These are phyloP conservation scores for Rubroboletus pulcherrimus DNA, from an alignment of 768 basidiomycete species.

Conservation along the genomic window DNA sequence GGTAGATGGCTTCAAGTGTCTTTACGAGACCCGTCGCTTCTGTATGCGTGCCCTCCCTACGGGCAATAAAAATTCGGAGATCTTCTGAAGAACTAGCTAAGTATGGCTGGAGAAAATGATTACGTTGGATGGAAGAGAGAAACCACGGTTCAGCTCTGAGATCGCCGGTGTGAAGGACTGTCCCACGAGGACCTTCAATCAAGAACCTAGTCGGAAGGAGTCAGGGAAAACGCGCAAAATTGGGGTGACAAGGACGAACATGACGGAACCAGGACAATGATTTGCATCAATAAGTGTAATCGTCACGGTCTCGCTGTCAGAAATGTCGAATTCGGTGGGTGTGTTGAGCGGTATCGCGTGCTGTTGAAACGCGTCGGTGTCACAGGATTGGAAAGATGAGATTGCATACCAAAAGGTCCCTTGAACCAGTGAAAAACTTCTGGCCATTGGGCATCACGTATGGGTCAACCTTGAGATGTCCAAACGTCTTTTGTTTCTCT, in stretches of 20 bases:
- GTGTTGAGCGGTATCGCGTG: conserved; percentile 55
- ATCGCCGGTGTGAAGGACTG: conserved; percentile 91
- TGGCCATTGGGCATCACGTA: conserved; percentile 44
- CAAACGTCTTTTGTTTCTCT: conserved; percentile 48
- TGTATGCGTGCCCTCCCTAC: conserved; percentile 18
- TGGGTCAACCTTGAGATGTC: conserved; percentile 62
- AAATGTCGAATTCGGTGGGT: conserved; percentile 60
- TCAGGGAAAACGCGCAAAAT: not conserved
- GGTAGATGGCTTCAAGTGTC: conserved; percentile 71
- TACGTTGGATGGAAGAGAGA: conserved; percentile 60
- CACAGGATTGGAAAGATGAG: not conserved
- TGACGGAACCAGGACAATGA: conserved; percentile 92
- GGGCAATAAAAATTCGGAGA: conserved; percentile 24
- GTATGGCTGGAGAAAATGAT: conserved; percentile 72
- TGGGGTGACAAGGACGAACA: conserved; percentile 46
- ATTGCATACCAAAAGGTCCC: conserved; percentile 47
- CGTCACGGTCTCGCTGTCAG: conserved; percentile 52
- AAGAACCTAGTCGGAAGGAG: conserved; percentile 61
- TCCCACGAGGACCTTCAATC: conserved; percentile 63
- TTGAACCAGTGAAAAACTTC: conserved; percentile 46
- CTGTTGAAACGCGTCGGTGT: conserved; percentile 32
- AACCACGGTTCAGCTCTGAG: conserved; percentile 85
- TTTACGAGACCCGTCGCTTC: conserved; percentile 34
- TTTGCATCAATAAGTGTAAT: conserved; percentile 88
- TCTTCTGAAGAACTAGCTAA: conserved; percentile 37